phyloP scores from a whole-genome alignment of 2,329 filamentous ascomycete species.

The Ascocoryne sarcoides region DNA sequence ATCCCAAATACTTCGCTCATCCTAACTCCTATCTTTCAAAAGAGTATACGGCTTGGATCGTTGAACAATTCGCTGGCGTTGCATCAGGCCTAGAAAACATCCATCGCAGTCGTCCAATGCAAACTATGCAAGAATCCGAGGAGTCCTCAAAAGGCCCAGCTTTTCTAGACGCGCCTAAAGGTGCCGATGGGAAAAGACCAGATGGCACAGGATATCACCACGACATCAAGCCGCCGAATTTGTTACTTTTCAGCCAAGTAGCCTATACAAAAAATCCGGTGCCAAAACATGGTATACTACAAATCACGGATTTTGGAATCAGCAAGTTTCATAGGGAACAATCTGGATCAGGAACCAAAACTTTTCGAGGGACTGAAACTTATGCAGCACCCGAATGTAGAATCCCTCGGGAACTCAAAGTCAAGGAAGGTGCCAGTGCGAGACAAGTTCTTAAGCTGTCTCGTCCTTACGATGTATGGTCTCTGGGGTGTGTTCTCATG shows the following conservation, averaged over 20 bases:
- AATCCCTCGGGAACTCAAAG: too few species aligned
- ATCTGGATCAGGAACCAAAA: conserved; percentile 24
- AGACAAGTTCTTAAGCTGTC: too few species aligned
- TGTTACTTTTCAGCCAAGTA: conserved; percentile 17
- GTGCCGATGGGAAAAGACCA: too few species aligned
- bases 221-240: conserved; percentile 20
- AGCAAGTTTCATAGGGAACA: conserved; percentile 28
- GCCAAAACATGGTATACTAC: conserved; percentile 9
- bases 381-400: conserved; percentile 35
- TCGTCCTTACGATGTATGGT: not conserved
- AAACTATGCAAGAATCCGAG: too few species aligned
- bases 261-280: conserved; percentile 23
- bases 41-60: conserved; percentile 18
- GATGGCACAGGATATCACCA: conserved; percentile 10
- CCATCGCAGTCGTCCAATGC: conserved; percentile 17
- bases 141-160: not conserved
- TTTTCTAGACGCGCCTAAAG: conserved; percentile 4
- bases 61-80: conserved; percentile 26
- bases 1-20: conserved; percentile 13
- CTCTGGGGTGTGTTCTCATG: not conserved
- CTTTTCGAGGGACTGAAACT: conserved; percentile 19
- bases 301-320: conserved; percentile 19
- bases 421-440: too few species aligned
- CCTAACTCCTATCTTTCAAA: too few species aligned
- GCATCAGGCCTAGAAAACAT: conserved; percentile 18